Evolutionary conservation across 345 rosid species (phyloP), one percentile per base, ranked within the genome.

Genomic region (Erucastrum elatum): DNA sequence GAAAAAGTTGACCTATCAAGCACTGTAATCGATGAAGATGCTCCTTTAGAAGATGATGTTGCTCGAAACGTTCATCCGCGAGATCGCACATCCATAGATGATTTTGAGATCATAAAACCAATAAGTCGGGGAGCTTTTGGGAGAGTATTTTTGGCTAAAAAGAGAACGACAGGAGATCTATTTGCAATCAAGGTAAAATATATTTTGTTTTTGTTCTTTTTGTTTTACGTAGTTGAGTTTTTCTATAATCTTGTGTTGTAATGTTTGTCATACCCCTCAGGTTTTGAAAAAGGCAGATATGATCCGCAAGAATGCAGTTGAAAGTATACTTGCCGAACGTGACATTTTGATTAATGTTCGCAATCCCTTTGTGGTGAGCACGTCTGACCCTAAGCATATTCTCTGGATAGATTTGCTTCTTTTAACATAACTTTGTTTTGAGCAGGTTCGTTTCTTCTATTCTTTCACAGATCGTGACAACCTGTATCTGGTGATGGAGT

Each of bases 41-140:
- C 91, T 80, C 96, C 98, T 74, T 83, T 96, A 82, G 99, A 96
- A 81, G 99, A 96, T 87, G 99, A 96, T 79, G 94, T 90, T 74
- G 90, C 91, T 63, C 90, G 90, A 80, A 89, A 97, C 86, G 78
- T 80, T 65, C 98, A 93, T 84, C 89, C 96, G 7, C 91, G 87
- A 80, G 99, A 96, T 82, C 97, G 98, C 68, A 96, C 98, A 62
- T 83, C 95, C 27, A 96, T 96, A 83, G 99, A 96, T 88, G 97
- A 96, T 83, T 96, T 96, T 83, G 97, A 89, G 89, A 93, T 96
- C 75, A 96, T 96, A 82, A 96, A 96, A 82, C 99, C 99, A 82
- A 93, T 96, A 66, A 96, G 99, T 75, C 97, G 99, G 34, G 99
- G 99, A 77, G 98, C 99, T 70, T 96, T 93, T 89, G 99, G 98